Base-by-base conservation (phyloP, 2,329 filamentous ascomycete genomes). In the Aspergillus versicolor region DNA sequence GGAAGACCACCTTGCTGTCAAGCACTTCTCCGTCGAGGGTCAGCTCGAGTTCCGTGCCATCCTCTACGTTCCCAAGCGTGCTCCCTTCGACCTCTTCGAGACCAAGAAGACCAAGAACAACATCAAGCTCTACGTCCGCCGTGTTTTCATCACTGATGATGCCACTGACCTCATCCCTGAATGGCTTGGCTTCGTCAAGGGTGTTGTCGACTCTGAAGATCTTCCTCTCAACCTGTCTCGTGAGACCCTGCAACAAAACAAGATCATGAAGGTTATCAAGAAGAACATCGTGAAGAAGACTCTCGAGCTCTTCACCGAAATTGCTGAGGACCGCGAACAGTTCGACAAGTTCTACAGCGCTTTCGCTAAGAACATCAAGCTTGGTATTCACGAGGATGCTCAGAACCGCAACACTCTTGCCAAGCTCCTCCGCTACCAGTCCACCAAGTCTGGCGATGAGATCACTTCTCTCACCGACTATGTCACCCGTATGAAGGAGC, bases 91-190 rank as follows among this genome's bases (percentile, higher is more conserved):
- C 76, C 90, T 99, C 63, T 99, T 99, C 79, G 94, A 99, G 90
- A 97, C 93, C 77, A 99, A 99, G 91, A 96, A 97, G 90, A 97
- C 93, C 77, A 99, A 99, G 92, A 99, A 97, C 90, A 99, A 99
- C 90, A 97, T 99, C 88, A 99, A 99, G 89, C 89, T 99, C 72
- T 99, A 99, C 83, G 94, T 99, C 75, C 93, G 94, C 79, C 94
- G 94, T 78, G 94, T 99, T 80, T 99, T 99, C 90, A 99, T 99
- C 85, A 99, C 94, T 61, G 94, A 99, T 70, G 94, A 99, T 79
- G 94, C 94, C 71, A 97, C 94, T 70, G 94, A 99, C 78, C 89
- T 99, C 81, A 95, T 99, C 67, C 94, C 94, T 61, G 94, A 99
- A 85, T 99, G 94, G 94, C 88, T 99, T 75, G 87, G 91, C 83